Base-by-base conservation (phyloP, 2,329 filamentous ascomycete species). In the Emydomyces testavorans region DNA sequence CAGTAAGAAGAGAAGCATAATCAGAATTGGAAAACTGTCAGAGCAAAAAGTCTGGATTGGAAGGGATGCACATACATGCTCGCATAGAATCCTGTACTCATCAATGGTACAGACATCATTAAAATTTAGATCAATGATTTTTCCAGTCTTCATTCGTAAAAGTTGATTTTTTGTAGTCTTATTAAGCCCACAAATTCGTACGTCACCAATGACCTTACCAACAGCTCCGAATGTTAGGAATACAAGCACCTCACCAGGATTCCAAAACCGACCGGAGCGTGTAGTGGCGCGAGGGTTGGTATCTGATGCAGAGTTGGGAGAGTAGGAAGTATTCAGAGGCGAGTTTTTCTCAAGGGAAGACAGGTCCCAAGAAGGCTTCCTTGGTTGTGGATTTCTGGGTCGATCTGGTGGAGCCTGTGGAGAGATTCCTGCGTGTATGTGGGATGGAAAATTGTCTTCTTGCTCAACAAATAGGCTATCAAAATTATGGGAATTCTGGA, bases 51-150 rank as follows among this genome's bases (percentile, higher is more conserved):
- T 28, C 16, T 7, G n/a, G 20, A 23, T n/a, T 32, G 10, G 2
- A 20, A 18, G 16, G 29, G 28, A 24, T 15, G 4, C 16, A 49
- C 57, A 52, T 58, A 65, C 63, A 29, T 50, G 52, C 8, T 52
- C n/a, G 41, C 58, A 60, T 20, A 65, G 49, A 6, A 18, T 16
- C 18, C 50, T 39, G 42, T 64, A 65, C 29, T 62, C 52, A 3
- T 59, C 49, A 1, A 57, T 24, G 2, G 56, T 60, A 51, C 59
- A 65, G 1, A 61, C 20, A 24, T 67, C 50, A 18, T 57, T 54
- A 50, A 68, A 66, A 56, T 62, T 61, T 15, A 67, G 31, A 15
- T 60, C 53, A 15, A 64, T 50, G 1, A 40, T 44, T 6, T 15
- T 8, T 2, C 21, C 41, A 21, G 28, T 37, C 43, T 57, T 64